Base-by-base conservation (phyloP, 192 early-diverging fungal species). In the Glomus cerebriforme region DNA sequence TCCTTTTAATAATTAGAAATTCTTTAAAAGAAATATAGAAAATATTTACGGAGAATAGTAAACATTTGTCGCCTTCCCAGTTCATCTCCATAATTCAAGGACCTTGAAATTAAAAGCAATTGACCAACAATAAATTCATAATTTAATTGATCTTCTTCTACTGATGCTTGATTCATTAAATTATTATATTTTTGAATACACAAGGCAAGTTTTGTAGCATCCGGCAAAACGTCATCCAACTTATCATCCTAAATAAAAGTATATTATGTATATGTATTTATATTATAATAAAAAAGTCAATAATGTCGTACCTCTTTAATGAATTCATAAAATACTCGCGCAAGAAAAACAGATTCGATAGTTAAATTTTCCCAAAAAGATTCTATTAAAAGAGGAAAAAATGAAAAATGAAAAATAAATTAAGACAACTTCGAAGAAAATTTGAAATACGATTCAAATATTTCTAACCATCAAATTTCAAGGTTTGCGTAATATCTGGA, bases 11-110 rank as follows among this genome's bases (percentile, higher is more conserved):
- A 43, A 37, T 59, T n/a, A 59, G 9, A 39, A 9, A 37, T 5
- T 37, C 35, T 24, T 63, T 17, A 24, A 59, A 31, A 73, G 2
- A 8, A 49, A 49, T 24, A 27, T 63, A 24, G 62, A 8, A 27
- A 7, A 19, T 24, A 82, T 86, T 82, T 87, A 92, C 95, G 91
- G 76, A 96, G 83, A 68, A 92, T 82, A 32, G 86, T 88, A 81
- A 92, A 89, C 86, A 98, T 92, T 81, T 91, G 85, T 26, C 95
- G 86, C n/a, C 95, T 88, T 7, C 95, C 95, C 72, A 93, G 88
- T 87, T 98, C 96, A 82, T 98, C 96, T 31, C 91, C 90, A 79
- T 95, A 98, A 59, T 98, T 94, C 17, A 93, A 85, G 39, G 89
- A 82, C 67, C 87, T 89, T 24, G 92, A 93, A 72, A 96, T 91